phyloP scores from a whole-genome alignment of 306 rosid genomes.

The Pyrus pyrifolia region DNA sequence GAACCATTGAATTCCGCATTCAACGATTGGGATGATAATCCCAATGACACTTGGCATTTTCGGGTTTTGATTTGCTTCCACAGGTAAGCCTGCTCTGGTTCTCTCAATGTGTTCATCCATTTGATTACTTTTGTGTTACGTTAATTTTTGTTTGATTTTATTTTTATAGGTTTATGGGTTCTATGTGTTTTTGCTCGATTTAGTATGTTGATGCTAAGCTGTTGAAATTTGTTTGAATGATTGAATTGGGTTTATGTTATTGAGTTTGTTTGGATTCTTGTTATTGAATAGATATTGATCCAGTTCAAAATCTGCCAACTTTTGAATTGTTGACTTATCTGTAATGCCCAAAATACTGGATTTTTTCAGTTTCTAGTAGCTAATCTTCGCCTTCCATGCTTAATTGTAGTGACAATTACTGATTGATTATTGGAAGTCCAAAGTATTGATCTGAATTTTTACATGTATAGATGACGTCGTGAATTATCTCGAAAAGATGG shows the following conservation, averaged over 20 bases:
- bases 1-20: neutral
- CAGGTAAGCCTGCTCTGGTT: constrained; percentile 6
- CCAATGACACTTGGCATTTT: neutral
- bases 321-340: neutral
- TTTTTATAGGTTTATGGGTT: neutral
- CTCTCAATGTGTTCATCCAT: neutral
- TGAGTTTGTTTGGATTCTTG: neutral
- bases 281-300: neutral
- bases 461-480: neutral
- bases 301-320: neutral
- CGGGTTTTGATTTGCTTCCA: neutral
- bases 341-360: neutral
- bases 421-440: neutral
- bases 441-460: neutral
- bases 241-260: neutral
- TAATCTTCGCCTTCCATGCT: neutral
- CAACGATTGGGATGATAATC: neutral
- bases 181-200: neutral
- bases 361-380: neutral
- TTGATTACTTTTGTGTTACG: neutral
- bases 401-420: neutral
- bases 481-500: neutral
- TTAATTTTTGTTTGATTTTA: neutral
- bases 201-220: neutral
- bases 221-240: neutral